phyloP scores from a whole-genome alignment of 257 asterid species.

The Capsicum baccatum region DNA sequence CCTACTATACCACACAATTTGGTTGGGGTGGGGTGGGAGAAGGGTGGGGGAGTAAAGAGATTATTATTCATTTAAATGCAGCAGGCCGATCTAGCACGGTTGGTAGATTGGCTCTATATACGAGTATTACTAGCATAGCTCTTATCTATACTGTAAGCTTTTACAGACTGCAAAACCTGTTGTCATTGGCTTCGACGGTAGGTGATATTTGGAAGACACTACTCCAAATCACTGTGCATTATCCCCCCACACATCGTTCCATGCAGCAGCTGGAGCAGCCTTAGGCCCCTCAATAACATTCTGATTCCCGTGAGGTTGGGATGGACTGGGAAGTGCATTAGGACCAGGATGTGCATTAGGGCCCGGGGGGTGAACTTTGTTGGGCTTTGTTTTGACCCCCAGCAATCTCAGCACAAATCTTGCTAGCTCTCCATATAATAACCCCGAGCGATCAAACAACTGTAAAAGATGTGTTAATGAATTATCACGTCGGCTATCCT shows the following conservation, averaged over 20 bases:
- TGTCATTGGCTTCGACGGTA: constrained; percentile 2
- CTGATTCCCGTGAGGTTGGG: constrained; percentile 53
- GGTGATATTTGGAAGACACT: background rate
- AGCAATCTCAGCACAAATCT: constrained; percentile 87
- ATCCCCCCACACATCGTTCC: constrained; percentile 84
- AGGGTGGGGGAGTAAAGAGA: background rate
- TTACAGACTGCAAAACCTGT: background rate
- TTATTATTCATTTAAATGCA: constrained; percentile 21
- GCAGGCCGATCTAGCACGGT: background rate
- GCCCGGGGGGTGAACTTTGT: constrained; percentile 63
- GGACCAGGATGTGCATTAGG: constrained; percentile 66
- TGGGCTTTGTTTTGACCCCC: constrained; percentile 74
- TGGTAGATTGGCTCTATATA: background rate
- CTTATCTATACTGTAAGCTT: background rate
- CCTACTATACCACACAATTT: background rate
- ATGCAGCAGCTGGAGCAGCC: constrained; percentile 68
- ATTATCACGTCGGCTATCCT: background rate
- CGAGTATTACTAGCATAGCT: constrained; percentile 17
- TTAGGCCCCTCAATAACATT: constrained; percentile 74
- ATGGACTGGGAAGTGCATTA: constrained; percentile 70
- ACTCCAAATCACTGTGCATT: constrained; percentile 29
- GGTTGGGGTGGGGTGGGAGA: background rate
- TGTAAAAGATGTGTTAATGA: constrained; percentile 41
- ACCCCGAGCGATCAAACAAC: constrained; percentile 91
- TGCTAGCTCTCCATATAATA: constrained; percentile 94